phyloP scores from a whole-genome alignment of 1,139 yeast species.

The Candida glucosophila region DNA sequence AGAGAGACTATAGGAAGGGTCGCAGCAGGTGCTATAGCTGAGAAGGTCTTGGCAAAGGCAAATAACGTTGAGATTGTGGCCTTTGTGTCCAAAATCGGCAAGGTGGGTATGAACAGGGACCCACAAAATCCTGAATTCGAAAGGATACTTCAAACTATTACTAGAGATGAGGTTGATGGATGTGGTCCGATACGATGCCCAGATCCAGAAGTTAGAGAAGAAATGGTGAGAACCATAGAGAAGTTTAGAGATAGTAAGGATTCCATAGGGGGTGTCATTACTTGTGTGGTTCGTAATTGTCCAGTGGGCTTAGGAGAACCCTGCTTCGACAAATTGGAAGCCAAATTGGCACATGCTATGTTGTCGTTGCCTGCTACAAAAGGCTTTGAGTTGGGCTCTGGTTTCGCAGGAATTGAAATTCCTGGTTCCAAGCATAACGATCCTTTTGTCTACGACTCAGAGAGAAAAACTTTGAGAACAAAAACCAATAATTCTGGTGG shows the following conservation, averaged over 20 bases:
- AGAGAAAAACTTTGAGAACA: slow-evolving; percentile 60
- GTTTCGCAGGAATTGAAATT: slow-evolving; percentile 79
- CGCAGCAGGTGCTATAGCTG: slow-evolving; percentile 98
- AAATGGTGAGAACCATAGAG: slow-evolving; percentile 84
- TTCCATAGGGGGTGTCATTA: slow-evolving; percentile 95
- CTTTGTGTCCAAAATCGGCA: slow-evolving; percentile 87
- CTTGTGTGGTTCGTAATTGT: slow-evolving; percentile 90
- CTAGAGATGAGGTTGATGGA: slow-evolving; percentile 82
- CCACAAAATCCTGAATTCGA: slow-evolving; percentile 59
- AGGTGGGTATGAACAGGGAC: slow-evolving; percentile 65
- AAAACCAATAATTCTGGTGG: slow-evolving; percentile 93
- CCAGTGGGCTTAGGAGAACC: slow-evolving; percentile 97
- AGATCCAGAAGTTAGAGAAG: slow-evolving; percentile 57
- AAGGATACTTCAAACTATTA: slow-evolving; percentile 58
- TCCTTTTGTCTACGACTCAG: slow-evolving; percentile 56
- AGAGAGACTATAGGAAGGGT: slow-evolving; percentile 98
- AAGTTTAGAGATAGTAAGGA: slow-evolving; percentile 80
- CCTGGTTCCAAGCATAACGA: slow-evolving; percentile 96
- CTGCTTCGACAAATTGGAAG: slow-evolving; percentile 93
- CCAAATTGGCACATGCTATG: slow-evolving; percentile 94
- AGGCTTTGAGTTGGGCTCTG: slow-evolving; percentile 96
- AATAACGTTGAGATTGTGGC: slow-evolving; percentile 92
- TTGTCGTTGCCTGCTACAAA: slow-evolving; percentile 94
- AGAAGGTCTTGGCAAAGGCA: slow-evolving; percentile 69
- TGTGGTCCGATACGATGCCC: slow-evolving; percentile 94